A percentile compares a stretch with the other conserved stretches of the same genome.
These are phyloP conservation scores for Dactylella cylindrospora DNA, from an alignment of 2,329 filamentous ascomycete genomes.

Conservation along the genomic window DNA sequence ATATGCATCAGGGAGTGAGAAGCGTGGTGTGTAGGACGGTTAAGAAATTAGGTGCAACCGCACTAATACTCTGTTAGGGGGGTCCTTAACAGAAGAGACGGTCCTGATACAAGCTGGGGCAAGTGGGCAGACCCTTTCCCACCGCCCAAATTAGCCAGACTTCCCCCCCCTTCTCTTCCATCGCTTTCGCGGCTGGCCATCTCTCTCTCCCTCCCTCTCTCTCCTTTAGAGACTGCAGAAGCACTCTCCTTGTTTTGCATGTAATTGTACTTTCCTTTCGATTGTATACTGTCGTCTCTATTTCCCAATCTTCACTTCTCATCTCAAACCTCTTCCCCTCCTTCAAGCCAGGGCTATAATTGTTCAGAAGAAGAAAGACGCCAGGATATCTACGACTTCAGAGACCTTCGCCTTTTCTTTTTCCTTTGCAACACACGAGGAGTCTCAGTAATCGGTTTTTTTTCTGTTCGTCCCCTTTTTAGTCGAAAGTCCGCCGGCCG, in stretches of 20 bases:
- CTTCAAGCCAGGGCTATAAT: slow-evolving; percentile 29
- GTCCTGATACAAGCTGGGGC: slow-evolving; percentile 45
- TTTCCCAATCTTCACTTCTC: slow-evolving; percentile 40
- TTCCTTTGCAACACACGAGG: slow-evolving; percentile 27
- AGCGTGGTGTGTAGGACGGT: slow-evolving; percentile 23
- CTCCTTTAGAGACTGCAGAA: too few relatives aligned
- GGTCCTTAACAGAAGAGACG: slow-evolving; percentile 43
- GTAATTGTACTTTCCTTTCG: slow-evolving; percentile 35
- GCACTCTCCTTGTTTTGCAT: slow-evolving; percentile 38
- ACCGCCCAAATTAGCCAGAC: slow-evolving; percentile 32
- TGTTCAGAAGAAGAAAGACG: slow-evolving; percentile 40
- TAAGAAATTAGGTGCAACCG: slow-evolving; percentile 41
- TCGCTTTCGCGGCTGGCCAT: slow-evolving; percentile 39
- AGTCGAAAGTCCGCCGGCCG: slow-evolving; percentile 26
- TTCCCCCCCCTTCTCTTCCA: slow-evolving; percentile 14
- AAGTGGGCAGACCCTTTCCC: slow-evolving; percentile 42
- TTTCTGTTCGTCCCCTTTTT: slow-evolving; percentile 35
- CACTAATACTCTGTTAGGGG: slow-evolving; percentile 42
- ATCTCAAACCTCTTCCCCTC: slow-evolving; percentile 34
- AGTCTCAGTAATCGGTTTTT: slow-evolving; percentile 34
- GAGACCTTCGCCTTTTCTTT: too few relatives aligned
- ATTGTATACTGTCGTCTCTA: slow-evolving; percentile 4
- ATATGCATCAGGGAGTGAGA: slow-evolving; percentile 31
- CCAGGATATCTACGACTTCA: slow-evolving; percentile 21
- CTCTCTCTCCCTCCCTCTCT: too few relatives aligned